Conservation (phyloP, 2,329 filamentous ascomycete genomes). For the Dothiorella sarmentorum region DNA sequence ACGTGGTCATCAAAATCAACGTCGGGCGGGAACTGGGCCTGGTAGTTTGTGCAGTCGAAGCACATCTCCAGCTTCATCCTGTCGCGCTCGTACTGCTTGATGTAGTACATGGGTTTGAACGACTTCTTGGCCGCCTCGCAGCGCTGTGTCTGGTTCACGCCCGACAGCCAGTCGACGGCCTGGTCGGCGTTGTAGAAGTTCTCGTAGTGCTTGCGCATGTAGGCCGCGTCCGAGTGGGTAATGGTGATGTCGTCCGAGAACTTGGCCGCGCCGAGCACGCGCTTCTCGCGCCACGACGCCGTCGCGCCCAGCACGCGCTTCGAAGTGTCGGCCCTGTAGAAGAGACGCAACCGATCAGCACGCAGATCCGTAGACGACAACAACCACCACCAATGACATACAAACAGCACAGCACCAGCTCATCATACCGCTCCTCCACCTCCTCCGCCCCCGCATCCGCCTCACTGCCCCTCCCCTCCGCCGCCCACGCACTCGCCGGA, state of each 20-base stretch:
- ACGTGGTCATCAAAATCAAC: conserved; percentile 59
- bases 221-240: conserved; percentile 62
- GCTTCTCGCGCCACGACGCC: conserved; percentile 59
- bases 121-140: conserved; percentile 47
- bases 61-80: conserved; percentile 58
- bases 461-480: conserved; percentile 34
- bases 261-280: conserved; percentile 67
- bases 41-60: conserved; percentile 74
- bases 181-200: conserved; percentile 53
- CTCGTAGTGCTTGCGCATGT: conserved; percentile 68
- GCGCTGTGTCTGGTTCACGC: conserved; percentile 41
- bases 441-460: conserved; percentile 42
- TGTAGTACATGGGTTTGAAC: conserved; percentile 65
- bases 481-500: conserved; percentile 44
- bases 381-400: conserved; percentile 25
- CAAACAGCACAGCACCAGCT: conserved; percentile 63
- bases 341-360: neutral
- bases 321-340: conserved; percentile 48
- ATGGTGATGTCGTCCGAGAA: conserved; percentile 70
- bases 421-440: conserved; percentile 56
- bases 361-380: neutral
- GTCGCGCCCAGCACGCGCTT: conserved; percentile 58
- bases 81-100: conserved; percentile 57
- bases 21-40: conserved; percentile 62
- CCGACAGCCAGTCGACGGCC: conserved; percentile 41